Evolutionary conservation across 2,329 filamentous ascomycete genomes (phyloP), one percentile per base, ranked within the genome.

Genomic region (Fusarium sp.): DNA sequence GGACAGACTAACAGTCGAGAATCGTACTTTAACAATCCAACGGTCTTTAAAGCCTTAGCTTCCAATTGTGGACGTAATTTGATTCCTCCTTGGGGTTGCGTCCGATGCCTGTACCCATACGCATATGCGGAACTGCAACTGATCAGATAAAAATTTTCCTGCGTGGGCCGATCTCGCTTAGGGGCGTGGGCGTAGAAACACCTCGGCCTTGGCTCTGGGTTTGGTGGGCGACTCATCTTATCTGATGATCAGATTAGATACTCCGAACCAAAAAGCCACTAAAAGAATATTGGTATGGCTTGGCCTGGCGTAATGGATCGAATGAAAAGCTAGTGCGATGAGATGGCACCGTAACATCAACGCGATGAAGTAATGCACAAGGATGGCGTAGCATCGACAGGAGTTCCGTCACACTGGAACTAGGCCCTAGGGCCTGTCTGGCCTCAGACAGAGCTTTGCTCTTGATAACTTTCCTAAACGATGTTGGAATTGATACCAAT

Each of bases 171-270:
- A 73, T 60, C 30, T 76, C 74, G 74, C 72, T 49, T 44, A 15
- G 46, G 63, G 52, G 73, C 45, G 71, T 66, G 69, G 16, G 40
- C 11, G 18, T 66, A 72, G 53, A 34, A 53, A 53, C 5, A 12
- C 42, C 18, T 38, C 43, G 49, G 47, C 25, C 30, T 29, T 55
- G 24, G 38, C n/a, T 60, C 58, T 63, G 27, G 15, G n/a, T 32
- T 24, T 51, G 54, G 47, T 53, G 68, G 56, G 47, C 40, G 44
- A 24, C 43, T 72, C 76, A 82, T 82, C 81, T 82, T 81, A 82
- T 82, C 81, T 77, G 81, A 82, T 82, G 72, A 82, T 82, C 81
- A 80, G 80, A 82, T 82, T 81, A 82, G 78, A 81, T 81, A 77
- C 63, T 71, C 61, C 32, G 44, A 38, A 34, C 60, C 24, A 69